Percentiles rank a stretch among this genome's conserved stretches.
Evolutionary conservation across 495 filamentous ascomycete species (phyloP).

Genomic region (Aspergillus biplanus): DNA sequence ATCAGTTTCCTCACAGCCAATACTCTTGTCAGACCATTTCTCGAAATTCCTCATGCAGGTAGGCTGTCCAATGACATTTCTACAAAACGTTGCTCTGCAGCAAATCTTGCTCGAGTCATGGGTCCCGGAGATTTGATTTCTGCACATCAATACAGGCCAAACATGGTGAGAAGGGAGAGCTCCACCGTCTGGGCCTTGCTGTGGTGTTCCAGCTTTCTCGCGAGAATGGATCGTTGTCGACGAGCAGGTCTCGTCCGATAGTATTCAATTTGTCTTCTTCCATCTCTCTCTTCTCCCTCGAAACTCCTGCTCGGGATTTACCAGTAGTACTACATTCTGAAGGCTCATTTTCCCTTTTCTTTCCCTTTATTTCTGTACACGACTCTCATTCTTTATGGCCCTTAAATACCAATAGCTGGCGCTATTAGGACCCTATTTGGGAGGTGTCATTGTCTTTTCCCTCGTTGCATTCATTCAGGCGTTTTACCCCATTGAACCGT

Average conservation of each 20-base stretch:
- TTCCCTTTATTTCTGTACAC: neutral
- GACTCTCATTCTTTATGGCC: slow-evolving; percentile 8
- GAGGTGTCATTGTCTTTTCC: slow-evolving; percentile 13
- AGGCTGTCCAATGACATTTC: slow-evolving; percentile 10
- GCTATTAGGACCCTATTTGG: slow-evolving; percentile 3
- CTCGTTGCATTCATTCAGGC: slow-evolving; percentile 21
- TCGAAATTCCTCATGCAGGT: slow-evolving; percentile 16
- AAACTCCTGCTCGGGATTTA: too few relatives aligned
- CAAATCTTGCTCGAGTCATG: slow-evolving; percentile 1
- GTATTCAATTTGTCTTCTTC: slow-evolving; percentile 2
- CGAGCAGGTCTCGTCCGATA: neutral
- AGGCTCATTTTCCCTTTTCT: neutral
- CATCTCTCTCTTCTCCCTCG: slow-evolving; percentile 5
- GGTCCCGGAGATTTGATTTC: slow-evolving; percentile 14
- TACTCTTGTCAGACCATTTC: slow-evolving; percentile 17
- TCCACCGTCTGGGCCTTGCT: slow-evolving; percentile 3
- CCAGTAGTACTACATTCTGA: too few relatives aligned
- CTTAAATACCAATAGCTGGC: slow-evolving; percentile 16
- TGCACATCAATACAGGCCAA: slow-evolving; percentile 10
- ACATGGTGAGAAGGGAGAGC: neutral
- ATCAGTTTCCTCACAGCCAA: slow-evolving; percentile 17
- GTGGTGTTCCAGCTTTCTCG: slow-evolving; percentile 8
- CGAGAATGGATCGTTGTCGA: slow-evolving; percentile 10
- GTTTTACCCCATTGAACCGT: slow-evolving; percentile 10
- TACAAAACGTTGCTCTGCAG: neutral